Conservation (phyloP, 768 basidiomycete species). For the Serendipita sp. region DNA sequence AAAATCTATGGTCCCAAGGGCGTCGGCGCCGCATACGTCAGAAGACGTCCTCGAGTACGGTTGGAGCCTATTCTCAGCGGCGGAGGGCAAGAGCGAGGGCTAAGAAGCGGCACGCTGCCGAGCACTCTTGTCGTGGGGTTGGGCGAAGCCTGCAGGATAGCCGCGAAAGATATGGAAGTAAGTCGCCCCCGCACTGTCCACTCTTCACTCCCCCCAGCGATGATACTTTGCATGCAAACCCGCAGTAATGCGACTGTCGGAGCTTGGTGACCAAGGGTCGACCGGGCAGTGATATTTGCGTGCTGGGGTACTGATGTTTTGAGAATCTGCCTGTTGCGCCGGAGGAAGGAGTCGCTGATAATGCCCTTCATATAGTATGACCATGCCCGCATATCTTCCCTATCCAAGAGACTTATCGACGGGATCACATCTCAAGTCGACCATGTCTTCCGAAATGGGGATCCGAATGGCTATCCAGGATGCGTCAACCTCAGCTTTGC, state of each 20-base stretch:
- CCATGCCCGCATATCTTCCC: conserved; percentile 49
- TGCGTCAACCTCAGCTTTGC: conserved; percentile 93
- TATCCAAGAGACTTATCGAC: conserved; percentile 68
- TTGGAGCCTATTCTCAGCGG: conserved; percentile 90
- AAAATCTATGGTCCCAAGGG: conserved; percentile 99
- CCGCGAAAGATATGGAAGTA: conserved; percentile 83
- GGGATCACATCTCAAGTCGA: conserved; percentile 75
- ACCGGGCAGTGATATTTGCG: conserved; percentile 45
- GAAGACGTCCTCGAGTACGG: conserved; percentile 80
- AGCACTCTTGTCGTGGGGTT: conserved; percentile 79
- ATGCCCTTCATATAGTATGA: conserved; percentile 52
- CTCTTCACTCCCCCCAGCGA: conserved; percentile 18
- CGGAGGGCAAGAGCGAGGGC: conserved; percentile 92
- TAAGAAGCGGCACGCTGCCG: conserved; percentile 88
- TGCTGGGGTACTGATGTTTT: conserved; percentile 88
- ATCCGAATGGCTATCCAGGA: conserved; percentile 80
- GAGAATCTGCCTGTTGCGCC: conserved; percentile 5
- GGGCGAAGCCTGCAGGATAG: conserved; percentile 88
- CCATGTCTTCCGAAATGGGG: conserved; percentile 88
- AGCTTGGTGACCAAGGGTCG: conserved; percentile 19
- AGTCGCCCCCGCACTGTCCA: conserved; percentile 33
- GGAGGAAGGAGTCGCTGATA: conserved; percentile 2
- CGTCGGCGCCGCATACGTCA: conserved; percentile 84
- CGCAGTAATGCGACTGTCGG: conserved; percentile 25
- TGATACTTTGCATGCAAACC: conserved; percentile 19